These are phyloP conservation scores for Agrostemma githago DNA, from an alignment of 148 eudicot genomes.

Conservation along the genomic window DNA sequence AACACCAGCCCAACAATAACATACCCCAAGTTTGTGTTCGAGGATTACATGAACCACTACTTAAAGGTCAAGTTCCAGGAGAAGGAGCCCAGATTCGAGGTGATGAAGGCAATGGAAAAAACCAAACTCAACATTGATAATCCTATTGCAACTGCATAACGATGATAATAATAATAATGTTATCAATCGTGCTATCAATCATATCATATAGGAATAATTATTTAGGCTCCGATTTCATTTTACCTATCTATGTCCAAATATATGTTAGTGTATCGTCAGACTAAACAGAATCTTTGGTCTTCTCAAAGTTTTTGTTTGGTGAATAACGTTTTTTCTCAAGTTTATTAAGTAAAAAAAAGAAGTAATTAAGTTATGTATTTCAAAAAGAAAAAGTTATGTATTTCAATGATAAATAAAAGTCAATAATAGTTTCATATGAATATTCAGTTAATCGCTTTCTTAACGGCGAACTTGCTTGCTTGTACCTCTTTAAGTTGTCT, in stretches of 20 bases:
- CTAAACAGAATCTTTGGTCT: slow-evolving; percentile 9
- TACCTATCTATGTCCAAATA: neutral
- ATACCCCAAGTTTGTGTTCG: slow-evolving; percentile 86
- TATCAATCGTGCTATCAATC: neutral
- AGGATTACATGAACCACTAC: slow-evolving; percentile 92
- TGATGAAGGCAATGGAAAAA: slow-evolving; percentile 58
- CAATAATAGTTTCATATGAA: neutral
- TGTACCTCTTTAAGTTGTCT: neutral
- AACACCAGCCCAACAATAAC: neutral
- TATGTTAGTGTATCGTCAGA: slow-evolving; percentile 5
- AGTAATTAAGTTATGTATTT: slow-evolving; percentile 12
- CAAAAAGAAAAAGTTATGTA: slow-evolving; percentile 12
- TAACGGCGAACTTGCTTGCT: slow-evolving; percentile 19
- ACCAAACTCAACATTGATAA: slow-evolving; percentile 32
- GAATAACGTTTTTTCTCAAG: neutral
- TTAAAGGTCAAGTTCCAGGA: slow-evolving; percentile 76
- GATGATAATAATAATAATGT: too few species aligned
- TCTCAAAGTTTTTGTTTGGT: neutral
- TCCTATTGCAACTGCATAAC: slow-evolving; percentile 47
- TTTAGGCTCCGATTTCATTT: slow-evolving; percentile 11
- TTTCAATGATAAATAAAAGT: neutral
- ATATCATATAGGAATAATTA: neutral
- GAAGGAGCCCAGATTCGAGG: slow-evolving; percentile 85
- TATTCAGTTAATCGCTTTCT: neutral
- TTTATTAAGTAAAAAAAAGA: slow-evolving; percentile 14